phyloP scores from a whole-genome alignment of 208 protist genomes.

The Tetramitus jugosus region DNA sequence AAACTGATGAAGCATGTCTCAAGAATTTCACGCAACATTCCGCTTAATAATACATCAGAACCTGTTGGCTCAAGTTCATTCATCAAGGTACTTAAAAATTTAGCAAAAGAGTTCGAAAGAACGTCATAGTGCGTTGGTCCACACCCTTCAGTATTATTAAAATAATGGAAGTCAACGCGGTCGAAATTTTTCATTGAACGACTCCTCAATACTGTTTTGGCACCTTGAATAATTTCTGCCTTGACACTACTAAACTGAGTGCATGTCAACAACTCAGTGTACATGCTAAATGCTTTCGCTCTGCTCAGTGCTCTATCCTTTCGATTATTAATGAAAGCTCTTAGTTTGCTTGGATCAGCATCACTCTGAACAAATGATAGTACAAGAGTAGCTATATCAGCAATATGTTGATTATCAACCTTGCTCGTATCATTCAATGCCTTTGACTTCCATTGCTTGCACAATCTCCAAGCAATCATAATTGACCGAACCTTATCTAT shows the following conservation, averaged over 20 bases:
- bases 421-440: background rate
- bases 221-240: constrained; percentile 7
- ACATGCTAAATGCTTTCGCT: background rate
- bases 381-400: background rate
- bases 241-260: background rate
- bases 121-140: background rate
- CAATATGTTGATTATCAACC: background rate
- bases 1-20: background rate
- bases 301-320: background rate
- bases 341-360: background rate
- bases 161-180: background rate
- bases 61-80: background rate
- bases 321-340: background rate
- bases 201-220: background rate
- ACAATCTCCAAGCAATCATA: background rate
- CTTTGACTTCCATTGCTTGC: background rate
- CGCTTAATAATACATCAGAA: background rate
- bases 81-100: background rate
- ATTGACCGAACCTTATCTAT: background rate
- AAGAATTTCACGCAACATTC: background rate
- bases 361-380: background rate
- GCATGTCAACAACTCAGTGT: background rate
- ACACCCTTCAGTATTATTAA: constrained; percentile 6
- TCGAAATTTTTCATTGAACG: background rate
- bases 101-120: background rate